Evolutionary conservation across 1,139 yeast species (phyloP).

Genomic region (Protomyces pachydermus): DNA sequence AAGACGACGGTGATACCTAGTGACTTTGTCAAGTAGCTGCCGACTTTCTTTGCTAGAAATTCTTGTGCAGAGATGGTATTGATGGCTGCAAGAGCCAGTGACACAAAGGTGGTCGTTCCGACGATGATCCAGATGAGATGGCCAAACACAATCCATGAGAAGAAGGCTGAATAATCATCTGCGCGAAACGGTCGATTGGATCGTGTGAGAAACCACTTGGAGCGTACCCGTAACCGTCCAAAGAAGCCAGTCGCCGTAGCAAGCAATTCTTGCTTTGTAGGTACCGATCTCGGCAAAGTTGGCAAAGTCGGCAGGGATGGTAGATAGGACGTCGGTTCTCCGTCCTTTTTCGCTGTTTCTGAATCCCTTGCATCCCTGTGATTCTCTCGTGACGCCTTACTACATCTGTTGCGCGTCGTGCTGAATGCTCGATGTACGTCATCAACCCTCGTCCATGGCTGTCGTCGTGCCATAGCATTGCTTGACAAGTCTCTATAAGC

Average conservation of each 20-base stretch:
- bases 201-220: conserved; percentile 65
- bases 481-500: background rate
- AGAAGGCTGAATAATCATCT: conserved; percentile 82
- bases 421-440: background rate
- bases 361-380: background rate
- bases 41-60: conserved; percentile 71
- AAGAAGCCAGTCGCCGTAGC: conserved; percentile 50
- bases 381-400: background rate
- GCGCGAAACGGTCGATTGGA: conserved; percentile 71
- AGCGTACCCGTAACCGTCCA: conserved; percentile 52
- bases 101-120: conserved; percentile 86
- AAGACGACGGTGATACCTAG: conserved; percentile 83
- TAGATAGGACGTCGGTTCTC: background rate
- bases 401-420: background rate
- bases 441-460: background rate
- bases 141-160: conserved; percentile 87
- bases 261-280: conserved; percentile 49
- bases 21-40: conserved; percentile 76
- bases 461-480: background rate
- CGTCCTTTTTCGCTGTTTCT: background rate
- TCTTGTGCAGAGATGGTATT: conserved; percentile 91
- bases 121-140: conserved; percentile 70
- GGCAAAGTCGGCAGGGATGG: background rate
- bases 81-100: conserved; percentile 67
- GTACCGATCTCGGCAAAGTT: conserved; percentile 1